These are phyloP conservation scores for Lipomyces sp. DNA, from an alignment of 805 yeast species.

Conservation along the genomic window DNA sequence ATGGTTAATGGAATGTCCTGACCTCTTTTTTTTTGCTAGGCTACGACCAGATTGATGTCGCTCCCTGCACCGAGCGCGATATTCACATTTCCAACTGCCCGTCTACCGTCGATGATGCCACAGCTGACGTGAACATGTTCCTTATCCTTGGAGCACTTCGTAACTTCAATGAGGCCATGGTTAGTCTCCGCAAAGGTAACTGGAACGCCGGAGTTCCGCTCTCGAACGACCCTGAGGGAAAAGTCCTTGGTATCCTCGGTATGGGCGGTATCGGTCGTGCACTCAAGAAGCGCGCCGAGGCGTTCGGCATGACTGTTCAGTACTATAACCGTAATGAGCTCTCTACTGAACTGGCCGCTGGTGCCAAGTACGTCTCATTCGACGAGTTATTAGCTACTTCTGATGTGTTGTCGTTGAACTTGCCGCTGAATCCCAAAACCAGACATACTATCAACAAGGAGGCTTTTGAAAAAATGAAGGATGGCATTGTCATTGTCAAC, in stretches of 20 bases:
- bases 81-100: slow-evolving; percentile 74
- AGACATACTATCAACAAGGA: slow-evolving; percentile 68
- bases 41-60: slow-evolving; percentile 71
- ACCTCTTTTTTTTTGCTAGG: slow-evolving; percentile 19
- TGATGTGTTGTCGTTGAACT: slow-evolving; percentile 73
- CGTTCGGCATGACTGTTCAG: slow-evolving; percentile 77
- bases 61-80: slow-evolving; percentile 54
- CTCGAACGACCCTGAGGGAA: slow-evolving; percentile 78
- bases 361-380: slow-evolving; percentile 69
- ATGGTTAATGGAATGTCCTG: neutral
- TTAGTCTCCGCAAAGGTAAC: slow-evolving; percentile 58
- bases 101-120: slow-evolving; percentile 66
- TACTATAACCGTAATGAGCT: slow-evolving; percentile 74
- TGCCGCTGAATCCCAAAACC: slow-evolving; percentile 77
- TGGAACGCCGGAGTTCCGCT: slow-evolving; percentile 66
- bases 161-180: slow-evolving; percentile 66
- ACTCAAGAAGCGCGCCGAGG: slow-evolving; percentile 68
- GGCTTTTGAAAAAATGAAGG: slow-evolving; percentile 70
- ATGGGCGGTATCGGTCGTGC: slow-evolving; percentile 91
- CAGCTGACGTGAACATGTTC: slow-evolving; percentile 73
- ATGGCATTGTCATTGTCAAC: slow-evolving; percentile 76
- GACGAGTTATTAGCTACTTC: slow-evolving; percentile 68
- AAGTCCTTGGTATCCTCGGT: slow-evolving; percentile 79
- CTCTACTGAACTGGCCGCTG: slow-evolving; percentile 65
- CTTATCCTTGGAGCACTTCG: slow-evolving; percentile 67